Conservation (phyloP, 345 rosid genomes). For the Euphorbia lathyris region DNA sequence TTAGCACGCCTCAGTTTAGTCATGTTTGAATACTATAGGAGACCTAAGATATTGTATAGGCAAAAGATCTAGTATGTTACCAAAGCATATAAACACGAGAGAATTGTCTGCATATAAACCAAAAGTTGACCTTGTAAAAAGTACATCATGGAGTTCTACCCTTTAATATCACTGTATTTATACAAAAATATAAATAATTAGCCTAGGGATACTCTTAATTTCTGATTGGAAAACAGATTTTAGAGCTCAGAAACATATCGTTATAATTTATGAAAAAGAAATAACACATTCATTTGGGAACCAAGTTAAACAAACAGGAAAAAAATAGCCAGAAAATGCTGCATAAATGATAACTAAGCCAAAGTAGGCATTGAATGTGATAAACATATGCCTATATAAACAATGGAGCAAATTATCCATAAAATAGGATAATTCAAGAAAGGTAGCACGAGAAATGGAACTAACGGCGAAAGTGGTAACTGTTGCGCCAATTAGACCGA, state of each 20-base stretch:
- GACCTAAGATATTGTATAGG: background rate
- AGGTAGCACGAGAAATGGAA: background rate
- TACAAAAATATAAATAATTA: background rate
- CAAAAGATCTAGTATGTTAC: too few species aligned
- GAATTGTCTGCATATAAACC: background rate
- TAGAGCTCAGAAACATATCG: background rate
- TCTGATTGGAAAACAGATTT: background rate
- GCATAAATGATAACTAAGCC: background rate
- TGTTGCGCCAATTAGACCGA: slow-evolving; percentile 85
- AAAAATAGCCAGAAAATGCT: background rate
- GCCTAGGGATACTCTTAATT: background rate
- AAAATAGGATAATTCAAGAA: background rate
- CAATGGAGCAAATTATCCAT: background rate
- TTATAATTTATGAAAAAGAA: background rate
- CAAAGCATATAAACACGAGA: background rate
- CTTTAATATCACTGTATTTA: background rate
- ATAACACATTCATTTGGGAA: background rate
- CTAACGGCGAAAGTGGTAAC: slow-evolving; percentile 84
- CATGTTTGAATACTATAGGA: background rate
- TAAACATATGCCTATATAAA: background rate
- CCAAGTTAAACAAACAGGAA: background rate
- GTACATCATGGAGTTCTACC: background rate
- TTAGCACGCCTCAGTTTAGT: background rate
- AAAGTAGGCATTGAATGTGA: background rate
- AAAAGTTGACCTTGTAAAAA: too few species aligned